Conservation (phyloP, 371 early-diverging fungal species). For the Thermomucor indicae-seudaticae region DNA sequence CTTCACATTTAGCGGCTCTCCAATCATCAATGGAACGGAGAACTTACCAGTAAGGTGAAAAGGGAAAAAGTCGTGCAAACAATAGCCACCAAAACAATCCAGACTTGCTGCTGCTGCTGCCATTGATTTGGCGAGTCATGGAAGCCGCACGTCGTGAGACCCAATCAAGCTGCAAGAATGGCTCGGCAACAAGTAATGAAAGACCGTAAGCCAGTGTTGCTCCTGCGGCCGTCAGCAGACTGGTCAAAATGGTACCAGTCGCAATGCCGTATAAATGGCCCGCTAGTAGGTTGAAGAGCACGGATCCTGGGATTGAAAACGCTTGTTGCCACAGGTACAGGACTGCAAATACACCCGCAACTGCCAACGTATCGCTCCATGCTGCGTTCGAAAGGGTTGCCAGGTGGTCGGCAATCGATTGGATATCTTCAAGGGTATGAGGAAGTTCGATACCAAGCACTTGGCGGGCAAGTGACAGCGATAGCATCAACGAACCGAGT, state of each 20-base stretch:
- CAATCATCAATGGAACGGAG: neutral
- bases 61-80: conserved; percentile 43
- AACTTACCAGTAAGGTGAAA: conserved; percentile 46
- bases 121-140: conserved; percentile 28
- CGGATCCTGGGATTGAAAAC: conserved; percentile 46
- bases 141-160: conserved; percentile 24
- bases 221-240: conserved; percentile 38
- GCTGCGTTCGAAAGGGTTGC: conserved; percentile 24
- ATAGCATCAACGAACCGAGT: conserved; percentile 26
- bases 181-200: conserved; percentile 37
- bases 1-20: neutral
- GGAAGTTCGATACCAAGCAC: conserved; percentile 36
- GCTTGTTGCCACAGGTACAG: conserved; percentile 52
- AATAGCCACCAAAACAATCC: conserved; percentile 50
- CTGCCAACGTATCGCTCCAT: conserved; percentile 30
- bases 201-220: conserved; percentile 42
- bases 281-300: conserved; percentile 38
- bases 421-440: conserved; percentile 33
- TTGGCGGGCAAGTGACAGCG: conserved; percentile 29
- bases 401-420: conserved; percentile 31
- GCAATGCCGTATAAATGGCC: conserved; percentile 41
- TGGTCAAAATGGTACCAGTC: conserved; percentile 34
- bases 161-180: conserved; percentile 42
- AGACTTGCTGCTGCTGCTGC: conserved; percentile 14
- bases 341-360: conserved; percentile 35